phyloP scores from a whole-genome alignment of 768 basidiomycete genomes.

The Suillus lakei region DNA sequence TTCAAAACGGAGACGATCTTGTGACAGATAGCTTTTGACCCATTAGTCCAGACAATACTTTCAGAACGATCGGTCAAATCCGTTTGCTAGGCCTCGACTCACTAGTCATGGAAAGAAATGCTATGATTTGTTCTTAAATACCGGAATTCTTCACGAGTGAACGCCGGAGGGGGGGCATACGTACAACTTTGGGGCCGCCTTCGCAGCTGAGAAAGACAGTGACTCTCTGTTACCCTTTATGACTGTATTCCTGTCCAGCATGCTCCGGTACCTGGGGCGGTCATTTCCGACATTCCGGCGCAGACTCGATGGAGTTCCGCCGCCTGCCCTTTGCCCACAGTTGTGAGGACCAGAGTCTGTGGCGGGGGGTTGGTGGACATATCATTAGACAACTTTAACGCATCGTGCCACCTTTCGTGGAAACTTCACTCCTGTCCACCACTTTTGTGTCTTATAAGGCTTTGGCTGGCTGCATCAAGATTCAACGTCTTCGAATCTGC shows the following conservation, averaged over 20 bases:
- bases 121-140: neutral
- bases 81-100: neutral
- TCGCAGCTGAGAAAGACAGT: neutral
- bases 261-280: neutral
- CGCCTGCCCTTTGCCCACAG: neutral
- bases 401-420: neutral
- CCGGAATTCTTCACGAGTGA: neutral
- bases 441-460: neutral
- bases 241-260: neutral
- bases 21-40: neutral
- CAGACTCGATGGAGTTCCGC: neutral
- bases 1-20: neutral
- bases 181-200: neutral
- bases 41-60: neutral
- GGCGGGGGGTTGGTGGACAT: neutral
- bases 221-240: neutral
- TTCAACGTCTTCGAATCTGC: neutral
- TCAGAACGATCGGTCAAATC: neutral
- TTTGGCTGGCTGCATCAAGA: neutral
- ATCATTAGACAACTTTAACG: neutral
- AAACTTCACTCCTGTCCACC: neutral
- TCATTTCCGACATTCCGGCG: neutral
- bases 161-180: neutral
- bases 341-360: neutral
- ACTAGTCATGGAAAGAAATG: neutral